Evolutionary conservation across 306 rosid species (phyloP), one percentile per base, ranked within the genome.

Genomic region (Glycine tomentella): DNA sequence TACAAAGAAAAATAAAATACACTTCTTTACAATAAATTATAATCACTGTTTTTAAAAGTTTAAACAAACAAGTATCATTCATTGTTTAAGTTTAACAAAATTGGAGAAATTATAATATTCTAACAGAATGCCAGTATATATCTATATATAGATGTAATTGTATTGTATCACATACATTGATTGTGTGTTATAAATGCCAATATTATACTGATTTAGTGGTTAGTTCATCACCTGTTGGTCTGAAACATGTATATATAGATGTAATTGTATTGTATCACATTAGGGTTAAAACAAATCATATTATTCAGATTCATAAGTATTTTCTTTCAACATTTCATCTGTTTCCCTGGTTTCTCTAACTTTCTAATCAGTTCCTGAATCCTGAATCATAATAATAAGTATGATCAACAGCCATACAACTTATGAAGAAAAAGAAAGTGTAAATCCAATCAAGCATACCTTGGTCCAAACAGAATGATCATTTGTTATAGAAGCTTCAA

Each of bases 381-480:
- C 70, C 31, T 25, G 31, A 36, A 64, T 64, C 70, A 25, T 25
- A 40, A 40, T 15, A 42, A 45, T 6, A 9, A 64, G 38, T 11
- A 84, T 17, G 25, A 25, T 31, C 9, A 68, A 71, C 25, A 46
- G 20, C 57, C 68, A 76, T 31, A 83, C 52, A 77, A 69, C 75
- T 46, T 42, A 36, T 46, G 40, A 52, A 44, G 61, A 59, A 13
- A 8, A 53, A 11, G 71, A 75, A 67, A 70, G n/a, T 9, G 34
- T 65, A 12, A 63, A 78, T 69, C 74, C 78, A 80, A 81, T 75
- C 42, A 66, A 66, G 80, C 81, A 87, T 86, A 96, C 99, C 99
- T 92, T 92, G 17, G 87, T 84, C 99, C 99, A 96, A 84, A 93
- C 64, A 78, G 97, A 90, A 72, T 83, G 87, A 81, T 96, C 97